Evolutionary conservation across 139 green algal genomes (phyloP).

Genomic region (Tetradesmus obliquus): DNA sequence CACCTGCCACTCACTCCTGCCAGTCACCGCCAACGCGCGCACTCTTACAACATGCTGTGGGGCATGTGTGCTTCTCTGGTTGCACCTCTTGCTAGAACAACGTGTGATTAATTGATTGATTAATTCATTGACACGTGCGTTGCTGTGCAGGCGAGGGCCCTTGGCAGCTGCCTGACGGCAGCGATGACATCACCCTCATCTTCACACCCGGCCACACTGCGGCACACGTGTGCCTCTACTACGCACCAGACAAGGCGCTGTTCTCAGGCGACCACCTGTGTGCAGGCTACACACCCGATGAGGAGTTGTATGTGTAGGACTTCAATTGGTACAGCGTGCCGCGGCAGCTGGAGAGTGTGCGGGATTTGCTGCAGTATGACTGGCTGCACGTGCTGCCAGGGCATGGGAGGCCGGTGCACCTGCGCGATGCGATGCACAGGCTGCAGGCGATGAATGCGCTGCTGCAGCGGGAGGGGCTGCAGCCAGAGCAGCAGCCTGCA

Average conservation of each 20-base stretch:
- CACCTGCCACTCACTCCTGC: no score
- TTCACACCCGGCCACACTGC: conserved; percentile 82
- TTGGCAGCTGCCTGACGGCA: conserved; percentile 66
- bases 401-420: conserved; percentile 53
- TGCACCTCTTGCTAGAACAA: no score
- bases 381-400: conserved; percentile 82
- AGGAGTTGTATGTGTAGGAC: conserved; percentile 50
- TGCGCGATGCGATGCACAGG: conserved; percentile 51
- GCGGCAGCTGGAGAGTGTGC: conserved; percentile 71
- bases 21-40: no score
- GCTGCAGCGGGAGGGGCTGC: conserved; percentile 18
- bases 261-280: conserved; percentile 68
- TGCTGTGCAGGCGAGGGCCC: conserved; percentile 73
- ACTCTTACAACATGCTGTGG: no score
- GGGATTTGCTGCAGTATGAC: conserved; percentile 64
- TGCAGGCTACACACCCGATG: not conserved
- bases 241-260: conserved; percentile 59
- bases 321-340: conserved; percentile 62
- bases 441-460: conserved; percentile 49
- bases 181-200: conserved; percentile 68
- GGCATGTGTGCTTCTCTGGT: no score
- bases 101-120: no score
- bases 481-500: not conserved
- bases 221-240: conserved; percentile 72
- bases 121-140: not conserved